Conservation (phyloP, 371 early-diverging fungal genomes). For the Umbelopsis sp. region DNA sequence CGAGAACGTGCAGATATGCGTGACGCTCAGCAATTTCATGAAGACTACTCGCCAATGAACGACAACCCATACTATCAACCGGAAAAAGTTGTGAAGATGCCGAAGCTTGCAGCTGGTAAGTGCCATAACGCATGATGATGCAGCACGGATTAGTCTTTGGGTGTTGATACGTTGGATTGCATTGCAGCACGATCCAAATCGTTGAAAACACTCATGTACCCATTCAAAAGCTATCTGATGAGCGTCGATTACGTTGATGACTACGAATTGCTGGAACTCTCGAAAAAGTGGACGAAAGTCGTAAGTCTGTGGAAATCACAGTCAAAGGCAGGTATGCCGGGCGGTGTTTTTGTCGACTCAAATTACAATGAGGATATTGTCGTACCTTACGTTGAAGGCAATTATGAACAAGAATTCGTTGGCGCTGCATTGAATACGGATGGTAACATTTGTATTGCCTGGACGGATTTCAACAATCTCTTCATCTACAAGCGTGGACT, state of each 20-base stretch:
- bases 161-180: neutral
- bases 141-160: too few relatives aligned
- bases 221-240: neutral
- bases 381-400: neutral
- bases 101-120: constrained; percentile 7
- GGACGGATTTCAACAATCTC: constrained; percentile 40
- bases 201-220: neutral
- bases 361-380: neutral
- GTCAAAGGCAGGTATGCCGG: neutral
- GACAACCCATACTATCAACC: constrained; percentile 8
- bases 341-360: neutral
- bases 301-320: neutral
- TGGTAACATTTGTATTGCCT: constrained; percentile 36
- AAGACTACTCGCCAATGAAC: neutral
- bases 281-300: neutral
- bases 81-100: neutral
- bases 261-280: neutral
- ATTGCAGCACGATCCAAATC: neutral
- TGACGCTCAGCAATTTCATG: neutral
- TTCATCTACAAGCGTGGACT: constrained; percentile 38
- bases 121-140: too few relatives aligned
- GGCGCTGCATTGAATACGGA: constrained; percentile 36
- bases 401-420: constrained; percentile 3
- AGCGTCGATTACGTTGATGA: constrained; percentile 8
- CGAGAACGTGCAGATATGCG: neutral